These are phyloP conservation scores for Mycena capillaripes DNA, from an alignment of 768 basidiomycete genomes.

Conservation along the genomic window DNA sequence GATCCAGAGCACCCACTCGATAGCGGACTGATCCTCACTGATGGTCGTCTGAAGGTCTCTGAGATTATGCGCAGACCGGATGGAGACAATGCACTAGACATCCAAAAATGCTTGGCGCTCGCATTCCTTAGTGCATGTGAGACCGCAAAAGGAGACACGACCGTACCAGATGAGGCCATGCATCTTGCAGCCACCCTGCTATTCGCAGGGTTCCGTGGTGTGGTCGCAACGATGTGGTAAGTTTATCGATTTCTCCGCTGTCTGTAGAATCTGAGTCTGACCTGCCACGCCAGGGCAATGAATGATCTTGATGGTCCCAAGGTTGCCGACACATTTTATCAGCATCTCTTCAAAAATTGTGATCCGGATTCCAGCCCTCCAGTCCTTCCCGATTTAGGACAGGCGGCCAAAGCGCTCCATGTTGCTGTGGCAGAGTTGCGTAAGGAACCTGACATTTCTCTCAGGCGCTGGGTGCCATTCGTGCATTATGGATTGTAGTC, in stretches of 20 bases:
- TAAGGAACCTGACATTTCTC: neutral
- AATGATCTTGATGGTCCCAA: neutral
- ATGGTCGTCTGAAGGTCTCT: neutral
- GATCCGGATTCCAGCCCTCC: neutral
- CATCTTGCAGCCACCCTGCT: neutral
- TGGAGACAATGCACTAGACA: neutral
- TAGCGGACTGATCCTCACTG: neutral
- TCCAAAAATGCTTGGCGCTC: neutral
- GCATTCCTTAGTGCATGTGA: neutral
- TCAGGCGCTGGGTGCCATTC: neutral
- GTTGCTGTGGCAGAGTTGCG: neutral
- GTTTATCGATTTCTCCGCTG: neutral
- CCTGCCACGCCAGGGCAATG: neutral
- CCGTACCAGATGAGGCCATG: neutral
- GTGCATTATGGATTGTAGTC: neutral
- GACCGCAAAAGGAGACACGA: neutral
- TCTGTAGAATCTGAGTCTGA: neutral
- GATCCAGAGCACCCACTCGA: neutral
- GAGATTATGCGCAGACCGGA: too few species aligned
- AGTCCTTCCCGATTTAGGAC: neutral
- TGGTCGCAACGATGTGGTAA: neutral
- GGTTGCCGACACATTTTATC: neutral
- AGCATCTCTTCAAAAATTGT: neutral
- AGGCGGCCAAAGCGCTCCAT: neutral
- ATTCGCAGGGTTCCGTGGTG: too few species aligned